phyloP scores from a whole-genome alignment of 176 grass and related monocot genomes.

The Ananas comosus region DNA sequence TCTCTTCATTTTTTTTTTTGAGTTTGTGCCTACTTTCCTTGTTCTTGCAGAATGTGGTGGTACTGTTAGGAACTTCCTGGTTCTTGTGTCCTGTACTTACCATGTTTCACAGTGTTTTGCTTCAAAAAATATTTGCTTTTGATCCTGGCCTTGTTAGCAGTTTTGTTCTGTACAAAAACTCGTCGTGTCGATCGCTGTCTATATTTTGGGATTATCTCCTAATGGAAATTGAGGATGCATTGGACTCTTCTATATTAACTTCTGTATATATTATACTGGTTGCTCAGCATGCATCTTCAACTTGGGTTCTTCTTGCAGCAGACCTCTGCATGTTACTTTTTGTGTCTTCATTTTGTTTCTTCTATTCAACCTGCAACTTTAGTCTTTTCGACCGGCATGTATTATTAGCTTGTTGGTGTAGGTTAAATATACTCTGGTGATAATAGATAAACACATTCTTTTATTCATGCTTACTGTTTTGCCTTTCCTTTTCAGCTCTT shows the following conservation, averaged over 20 bases:
- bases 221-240: no score
- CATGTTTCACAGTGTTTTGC: no score
- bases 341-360: neutral
- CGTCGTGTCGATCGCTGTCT: no score
- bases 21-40: neutral
- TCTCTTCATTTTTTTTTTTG: neutral
- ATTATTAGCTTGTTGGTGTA: conserved; percentile 10
- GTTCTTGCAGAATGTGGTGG: no score
- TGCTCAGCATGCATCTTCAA: neutral
- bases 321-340: neutral
- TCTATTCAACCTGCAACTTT: neutral
- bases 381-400: conserved; percentile 24
- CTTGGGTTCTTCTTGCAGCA: neutral
- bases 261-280: neutral
- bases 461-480: conserved; percentile 6
- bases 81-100: no score
- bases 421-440: conserved; percentile 6
- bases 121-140: no score
- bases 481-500: conserved; percentile 16
- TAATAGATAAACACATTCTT: neutral
- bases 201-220: no score
- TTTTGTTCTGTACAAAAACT: no score
- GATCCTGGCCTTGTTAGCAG: no score
- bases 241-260: neutral
- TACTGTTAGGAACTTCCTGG: no score